phyloP scores from a whole-genome alignment of 2,329 filamentous ascomycete species.

The Westerdykella aurantiaca region DNA sequence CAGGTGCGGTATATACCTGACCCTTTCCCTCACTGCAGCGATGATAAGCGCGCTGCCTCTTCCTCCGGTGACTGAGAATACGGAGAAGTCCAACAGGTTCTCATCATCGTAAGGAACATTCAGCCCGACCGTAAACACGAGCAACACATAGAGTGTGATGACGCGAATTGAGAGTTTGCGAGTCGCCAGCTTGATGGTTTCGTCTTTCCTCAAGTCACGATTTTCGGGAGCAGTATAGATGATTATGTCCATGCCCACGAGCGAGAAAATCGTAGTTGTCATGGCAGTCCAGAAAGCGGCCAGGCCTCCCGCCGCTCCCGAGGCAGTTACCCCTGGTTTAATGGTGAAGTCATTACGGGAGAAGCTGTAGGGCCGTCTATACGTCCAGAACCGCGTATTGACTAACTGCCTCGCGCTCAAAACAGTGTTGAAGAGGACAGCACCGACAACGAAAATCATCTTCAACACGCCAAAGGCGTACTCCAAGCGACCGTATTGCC shows the following conservation, averaged over 20 bases:
- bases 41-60: constrained; percentile 34
- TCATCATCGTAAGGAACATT: constrained; percentile 23
- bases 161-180: constrained; percentile 10
- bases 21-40: constrained; percentile 31
- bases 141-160: constrained; percentile 8
- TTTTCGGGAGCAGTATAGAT: constrained; percentile 12
- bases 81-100: constrained; percentile 6
- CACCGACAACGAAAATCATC: constrained; percentile 5
- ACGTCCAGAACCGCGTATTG: constrained; percentile 9
- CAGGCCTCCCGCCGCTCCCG: constrained; percentile 4
- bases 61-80: constrained; percentile 13
- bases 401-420: constrained; percentile 3
- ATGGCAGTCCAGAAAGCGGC: constrained; percentile 10
- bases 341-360: constrained; percentile 5
- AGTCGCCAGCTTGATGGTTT: constrained; percentile 11
- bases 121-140: constrained; percentile 10
- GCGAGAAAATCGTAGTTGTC: constrained; percentile 8
- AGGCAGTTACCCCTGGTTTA: not conserved
- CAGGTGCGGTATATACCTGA: constrained; percentile 33
- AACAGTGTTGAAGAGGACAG: constrained; percentile 7
- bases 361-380: constrained; percentile 7
- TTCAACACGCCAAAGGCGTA: constrained; percentile 7
- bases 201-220: constrained; percentile 7
- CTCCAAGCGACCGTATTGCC: constrained; percentile 5
- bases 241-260: constrained; percentile 13